Base-by-base conservation (phyloP, 768 basidiomycete genomes). In the Tricholoma sp. region DNA sequence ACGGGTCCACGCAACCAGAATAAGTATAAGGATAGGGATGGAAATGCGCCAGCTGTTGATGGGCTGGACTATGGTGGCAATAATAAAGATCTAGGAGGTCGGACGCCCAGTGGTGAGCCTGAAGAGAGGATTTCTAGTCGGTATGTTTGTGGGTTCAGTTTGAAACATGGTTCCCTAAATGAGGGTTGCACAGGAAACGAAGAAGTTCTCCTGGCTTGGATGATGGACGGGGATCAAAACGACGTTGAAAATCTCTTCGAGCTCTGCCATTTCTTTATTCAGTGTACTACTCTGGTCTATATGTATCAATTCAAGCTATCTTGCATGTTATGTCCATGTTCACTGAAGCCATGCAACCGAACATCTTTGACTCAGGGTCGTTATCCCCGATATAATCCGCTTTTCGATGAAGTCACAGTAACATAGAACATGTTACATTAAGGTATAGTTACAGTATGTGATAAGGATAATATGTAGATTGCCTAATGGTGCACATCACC, bases 11-110 rank as follows among this genome's bases (percentile, higher is more conserved):
- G 91, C 44, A 92, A 92, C 68, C 88, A 89, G 69, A 90, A 89
- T 66, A 91, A 91, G 66, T 93, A 94, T 74, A 93, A 92, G 75
- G 91, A 94, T 68, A 80, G 90, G 41, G 91, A 93, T 65, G 85
- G 83, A 13, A 90, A 90, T 64, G 88, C 89, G 1, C 87, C 89
- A 57, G 89, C 89, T 28, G 89, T 91, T 11, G 91, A 93, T 65
- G 91, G 91, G n/a, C 70, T 94, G 64, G 91, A 94, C 67, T 94
- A 94, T 62, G 91, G 89, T 2, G 89, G 85, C 44, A 80, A 65
- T 28, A 74, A 70, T 54, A 77, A 79, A 61, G 70, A 68, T 39
- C 54, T 70, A 53, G 66, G 73, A 12, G 76, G 80, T 41, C 71
- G 85, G 60, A 87, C 83, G 50, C 79, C 85, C 0, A 84, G 82